Conservation (phyloP, 2,329 filamentous ascomycete genomes). For the Penicillium sp. region DNA sequence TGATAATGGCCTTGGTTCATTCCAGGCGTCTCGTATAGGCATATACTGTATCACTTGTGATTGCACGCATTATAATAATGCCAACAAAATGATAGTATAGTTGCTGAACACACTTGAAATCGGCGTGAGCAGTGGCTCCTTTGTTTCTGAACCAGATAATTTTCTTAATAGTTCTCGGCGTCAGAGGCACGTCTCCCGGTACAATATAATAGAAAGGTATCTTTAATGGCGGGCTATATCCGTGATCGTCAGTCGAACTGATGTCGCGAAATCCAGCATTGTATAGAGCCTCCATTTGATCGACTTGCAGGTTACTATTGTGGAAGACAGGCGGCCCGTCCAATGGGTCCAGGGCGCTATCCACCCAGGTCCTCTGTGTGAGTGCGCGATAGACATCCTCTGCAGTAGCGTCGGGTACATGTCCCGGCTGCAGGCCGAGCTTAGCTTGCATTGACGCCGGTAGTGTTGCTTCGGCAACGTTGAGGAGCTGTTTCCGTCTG, state of each 20-base stretch:
- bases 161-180: too few species aligned
- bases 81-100: too few species aligned
- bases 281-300: neutral
- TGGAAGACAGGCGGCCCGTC: neutral
- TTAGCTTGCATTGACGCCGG: neutral
- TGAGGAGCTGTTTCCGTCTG: neutral
- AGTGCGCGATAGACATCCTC: neutral
- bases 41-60: too few species aligned
- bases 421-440: neutral
- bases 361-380: neutral
- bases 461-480: neutral
- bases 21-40: too few species aligned
- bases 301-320: neutral
- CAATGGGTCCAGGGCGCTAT: neutral
- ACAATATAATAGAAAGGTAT: neutral
- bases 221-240: neutral
- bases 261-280: neutral
- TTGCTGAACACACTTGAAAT: too few species aligned
- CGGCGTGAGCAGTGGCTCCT: too few species aligned
- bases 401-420: neutral
- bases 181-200: too few species aligned
- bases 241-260: too few species aligned
- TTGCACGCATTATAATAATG: too few species aligned
- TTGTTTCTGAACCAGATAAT: too few species aligned
- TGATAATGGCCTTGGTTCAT: too few species aligned